phyloP scores from a whole-genome alignment of 441 rosid genomes.

The Codiaeum variegatum region DNA sequence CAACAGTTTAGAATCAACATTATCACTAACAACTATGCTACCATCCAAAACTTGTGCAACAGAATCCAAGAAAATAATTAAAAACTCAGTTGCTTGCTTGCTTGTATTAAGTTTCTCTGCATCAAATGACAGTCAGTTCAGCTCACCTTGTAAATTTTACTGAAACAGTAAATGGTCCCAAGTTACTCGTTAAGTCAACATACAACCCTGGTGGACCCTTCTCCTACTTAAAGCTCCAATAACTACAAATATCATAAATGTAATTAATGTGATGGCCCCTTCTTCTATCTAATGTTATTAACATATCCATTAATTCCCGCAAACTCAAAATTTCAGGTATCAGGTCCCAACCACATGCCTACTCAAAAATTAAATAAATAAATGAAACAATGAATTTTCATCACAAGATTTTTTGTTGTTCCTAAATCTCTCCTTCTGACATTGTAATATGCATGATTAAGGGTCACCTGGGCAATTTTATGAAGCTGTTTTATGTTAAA shows the following conservation, averaged over 20 bases:
- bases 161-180: background rate
- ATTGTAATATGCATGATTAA: background rate
- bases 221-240: background rate
- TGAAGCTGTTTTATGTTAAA: too few relatives aligned
- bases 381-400: background rate
- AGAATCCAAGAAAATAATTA: slow-evolving; percentile 5
- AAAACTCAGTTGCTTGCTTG: background rate
- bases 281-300: background rate
- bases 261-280: slow-evolving; percentile 13
- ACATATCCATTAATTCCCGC: slow-evolving; percentile 1
- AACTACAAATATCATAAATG: background rate
- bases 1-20: background rate
- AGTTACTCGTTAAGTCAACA: background rate
- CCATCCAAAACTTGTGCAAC: background rate
- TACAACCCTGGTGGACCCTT: background rate
- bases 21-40: background rate
- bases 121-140: background rate
- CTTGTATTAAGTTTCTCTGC: background rate
- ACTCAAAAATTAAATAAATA: background rate
- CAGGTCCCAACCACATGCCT: background rate
- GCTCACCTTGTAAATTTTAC: background rate
- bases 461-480: too few relatives aligned
- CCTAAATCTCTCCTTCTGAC: background rate
- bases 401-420: background rate
- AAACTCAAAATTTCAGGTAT: background rate